Base-by-base conservation (phyloP, 768 basidiomycete species). In the Dacryopinax spathularia region DNA sequence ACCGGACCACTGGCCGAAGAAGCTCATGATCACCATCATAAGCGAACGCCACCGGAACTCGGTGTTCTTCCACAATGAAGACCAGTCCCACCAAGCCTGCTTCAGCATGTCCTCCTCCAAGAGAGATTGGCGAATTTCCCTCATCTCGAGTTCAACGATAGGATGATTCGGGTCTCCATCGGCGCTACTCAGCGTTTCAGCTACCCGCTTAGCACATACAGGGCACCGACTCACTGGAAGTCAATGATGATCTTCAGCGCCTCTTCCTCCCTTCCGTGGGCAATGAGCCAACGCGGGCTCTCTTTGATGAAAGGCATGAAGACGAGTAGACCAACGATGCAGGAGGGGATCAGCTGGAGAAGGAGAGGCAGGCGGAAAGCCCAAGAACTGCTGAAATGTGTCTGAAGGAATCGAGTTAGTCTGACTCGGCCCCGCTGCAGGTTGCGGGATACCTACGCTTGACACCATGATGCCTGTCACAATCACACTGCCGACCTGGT, bases 1-100 rank as follows among this genome's bases (percentile, higher is more conserved):
- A 48, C 82, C 81, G 56, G 80, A 78, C 77, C 80, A 81, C 75
- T 82, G 81, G 16, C 80, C 81, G 64, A 81, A 82, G 68, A 83
- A 76, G 18, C 79, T 79, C 76, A 84, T 81, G 61, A 82, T 71
- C n/a, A 82, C 65, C 70, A 82, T 76, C 76, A 80, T 76, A 62
- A 73, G 75, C 9, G 75, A 78, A 62, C 81, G 72, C 67, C 78
- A 80, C 37, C 79, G 75, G 12, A 56, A 56, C 20, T 56, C 48
- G 6, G 10, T 29, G 48, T 56, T 56, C 48, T 56, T 56, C 48
- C 48, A 56, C 20, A 56, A 31, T 22, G 25, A 56, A 7, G 48
- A 56, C 48, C 48, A 56, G 25, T 56, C 48, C 48, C 48, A 56
- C 48, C 48, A 56, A 2, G 22, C 13, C 29, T 27, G 48, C 25